These are phyloP conservation scores for Kuraishia cidri DNA, from an alignment of 805 yeast genomes.

Conservation along the genomic window DNA sequence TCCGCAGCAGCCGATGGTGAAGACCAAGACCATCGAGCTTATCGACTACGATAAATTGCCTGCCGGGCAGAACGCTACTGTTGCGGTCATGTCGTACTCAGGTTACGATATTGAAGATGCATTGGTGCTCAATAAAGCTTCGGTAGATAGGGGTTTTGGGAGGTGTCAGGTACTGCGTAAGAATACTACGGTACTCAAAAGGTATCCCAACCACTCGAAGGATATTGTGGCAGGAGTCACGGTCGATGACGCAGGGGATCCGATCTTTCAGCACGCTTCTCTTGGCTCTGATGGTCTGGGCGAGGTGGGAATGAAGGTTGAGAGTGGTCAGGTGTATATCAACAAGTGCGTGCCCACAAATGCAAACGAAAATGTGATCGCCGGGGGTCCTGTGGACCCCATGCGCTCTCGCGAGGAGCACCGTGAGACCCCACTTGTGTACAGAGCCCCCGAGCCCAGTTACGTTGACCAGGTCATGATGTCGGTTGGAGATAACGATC, in stretches of 20 bases:
- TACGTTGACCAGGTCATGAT: conserved; percentile 97
- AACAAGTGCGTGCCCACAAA: conserved; percentile 90
- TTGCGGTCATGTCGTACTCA: conserved; percentile 98
- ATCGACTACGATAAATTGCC: conserved; percentile 95
- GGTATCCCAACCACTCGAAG: conserved; percentile 89
- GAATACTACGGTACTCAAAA: conserved; percentile 80
- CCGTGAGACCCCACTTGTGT: conserved; percentile 85
- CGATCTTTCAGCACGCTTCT: conserved; percentile 79
- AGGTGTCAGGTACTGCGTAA: conserved; percentile 94
- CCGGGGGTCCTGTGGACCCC: conserved; percentile 18
- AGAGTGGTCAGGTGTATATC: conserved; percentile 88
- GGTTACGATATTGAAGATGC: conserved; percentile 99
- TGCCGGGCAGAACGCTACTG: conserved; percentile 98
- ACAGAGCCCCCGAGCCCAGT: conserved; percentile 93
- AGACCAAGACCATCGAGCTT: conserved; percentile 91
- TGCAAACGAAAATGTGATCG: conserved; percentile 59
- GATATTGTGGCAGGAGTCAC: conserved; percentile 91
- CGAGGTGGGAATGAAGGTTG: conserved; percentile 87
- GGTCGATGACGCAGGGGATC: conserved; percentile 70
- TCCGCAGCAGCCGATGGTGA: conserved; percentile 99
- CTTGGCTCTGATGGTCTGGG: conserved; percentile 95
- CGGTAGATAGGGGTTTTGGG: conserved; percentile 95
- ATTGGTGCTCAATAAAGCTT: conserved; percentile 83
- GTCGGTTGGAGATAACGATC: conserved; percentile 92
- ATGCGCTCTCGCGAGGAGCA: conserved; percentile 41